These are phyloP conservation scores for Coemansia erecta DNA, from an alignment of 192 early-diverging fungal genomes.

Conservation along the genomic window DNA sequence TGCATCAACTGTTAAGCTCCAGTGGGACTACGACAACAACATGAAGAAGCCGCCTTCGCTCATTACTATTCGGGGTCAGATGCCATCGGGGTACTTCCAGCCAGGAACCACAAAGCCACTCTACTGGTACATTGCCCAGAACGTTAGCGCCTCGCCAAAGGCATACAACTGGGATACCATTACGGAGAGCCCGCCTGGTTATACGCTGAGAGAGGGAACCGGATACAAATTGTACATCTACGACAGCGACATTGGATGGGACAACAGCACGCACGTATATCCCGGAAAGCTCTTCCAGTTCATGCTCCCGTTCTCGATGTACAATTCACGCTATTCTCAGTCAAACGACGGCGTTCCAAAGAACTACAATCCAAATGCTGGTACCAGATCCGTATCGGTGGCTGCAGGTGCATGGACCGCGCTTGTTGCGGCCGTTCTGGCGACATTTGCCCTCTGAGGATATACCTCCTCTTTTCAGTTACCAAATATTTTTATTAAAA, in stretches of 20 bases:
- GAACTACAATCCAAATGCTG: conserved; percentile 52
- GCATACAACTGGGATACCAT: conserved; percentile 50
- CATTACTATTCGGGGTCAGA: conserved; percentile 48
- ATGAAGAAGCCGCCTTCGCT: conserved; percentile 47
- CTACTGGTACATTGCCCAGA: conserved; percentile 53
- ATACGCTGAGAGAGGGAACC: conserved; percentile 44
- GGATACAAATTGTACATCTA: conserved; percentile 53
- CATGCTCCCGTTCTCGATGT: conserved; percentile 54
- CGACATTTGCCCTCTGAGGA: conserved; percentile 6
- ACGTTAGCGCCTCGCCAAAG: conserved; percentile 34
- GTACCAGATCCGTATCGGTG: conserved; percentile 18
- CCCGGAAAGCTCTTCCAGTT: conserved; percentile 53
- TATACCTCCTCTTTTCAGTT: background rate
- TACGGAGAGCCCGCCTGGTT: conserved; percentile 51
- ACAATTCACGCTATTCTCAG: conserved; percentile 53
- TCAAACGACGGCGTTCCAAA: conserved; percentile 52
- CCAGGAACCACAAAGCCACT: conserved; percentile 51
- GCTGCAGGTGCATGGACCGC: conserved; percentile 10
- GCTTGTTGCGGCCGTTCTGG: conserved; percentile 9
- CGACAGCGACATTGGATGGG: conserved; percentile 51
- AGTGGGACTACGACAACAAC: conserved; percentile 51
- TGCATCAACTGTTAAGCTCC: conserved; percentile 41
- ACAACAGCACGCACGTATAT: conserved; percentile 49
- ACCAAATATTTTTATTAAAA: no score
- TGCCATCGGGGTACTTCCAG: conserved; percentile 42